Conservation (phyloP, 257 asterid genomes). For the Solanum infundibuliforme region DNA sequence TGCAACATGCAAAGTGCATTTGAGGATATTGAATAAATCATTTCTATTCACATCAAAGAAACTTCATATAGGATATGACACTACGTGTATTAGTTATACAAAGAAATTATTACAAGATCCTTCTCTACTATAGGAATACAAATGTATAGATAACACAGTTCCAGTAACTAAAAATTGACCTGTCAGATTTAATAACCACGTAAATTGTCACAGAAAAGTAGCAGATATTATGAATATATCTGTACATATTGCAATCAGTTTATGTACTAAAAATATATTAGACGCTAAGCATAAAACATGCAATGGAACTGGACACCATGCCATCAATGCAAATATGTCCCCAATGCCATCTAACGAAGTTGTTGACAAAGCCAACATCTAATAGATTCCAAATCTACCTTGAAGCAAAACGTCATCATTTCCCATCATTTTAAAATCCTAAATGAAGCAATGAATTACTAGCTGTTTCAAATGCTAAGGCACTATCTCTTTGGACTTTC, state of each 20-base stretch:
- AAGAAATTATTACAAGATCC: not conserved
- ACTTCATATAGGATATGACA: not conserved
- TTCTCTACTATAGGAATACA: not conserved
- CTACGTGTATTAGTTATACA: not conserved
- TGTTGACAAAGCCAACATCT: not conserved
- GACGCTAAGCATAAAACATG: not conserved
- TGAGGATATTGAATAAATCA: not conserved
- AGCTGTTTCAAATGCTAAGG: not conserved
- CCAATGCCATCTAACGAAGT: not conserved
- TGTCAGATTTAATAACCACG: not conserved
- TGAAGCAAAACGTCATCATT: not conserved
- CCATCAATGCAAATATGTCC: not conserved
- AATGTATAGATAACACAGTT: not conserved
- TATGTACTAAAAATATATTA: not conserved
- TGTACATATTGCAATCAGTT: not conserved
- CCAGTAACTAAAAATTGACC: not conserved
- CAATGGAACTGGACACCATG: not conserved
- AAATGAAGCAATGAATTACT: not conserved
- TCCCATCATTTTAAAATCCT: not conserved
- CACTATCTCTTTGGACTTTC: not conserved
- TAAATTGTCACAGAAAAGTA: not conserved
- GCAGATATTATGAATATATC: not conserved
- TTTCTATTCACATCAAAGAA: not conserved
- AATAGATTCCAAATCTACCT: not conserved
- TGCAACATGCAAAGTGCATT: conserved; percentile 23